Base-by-base conservation (phyloP, 1,284 basidiomycete species). In the Ganoderma lucidum region DNA sequence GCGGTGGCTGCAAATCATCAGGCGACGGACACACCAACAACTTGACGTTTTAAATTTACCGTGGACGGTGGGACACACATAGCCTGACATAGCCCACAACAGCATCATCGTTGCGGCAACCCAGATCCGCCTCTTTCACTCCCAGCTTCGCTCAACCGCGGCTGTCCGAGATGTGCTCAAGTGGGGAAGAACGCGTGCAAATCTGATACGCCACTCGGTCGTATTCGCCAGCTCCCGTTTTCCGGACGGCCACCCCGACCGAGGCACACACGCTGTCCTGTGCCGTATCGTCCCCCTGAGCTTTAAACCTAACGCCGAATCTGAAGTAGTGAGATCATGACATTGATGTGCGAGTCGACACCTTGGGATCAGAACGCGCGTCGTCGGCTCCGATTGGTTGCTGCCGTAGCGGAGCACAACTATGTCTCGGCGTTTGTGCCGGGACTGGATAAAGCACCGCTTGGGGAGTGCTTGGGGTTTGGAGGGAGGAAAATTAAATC, bases 1-100 rank as follows among this genome's bases (percentile, higher is more conserved):
- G 35, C 39, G 17, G 17, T 39, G 62, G 17, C 63, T 58, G 63
- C 63, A 32, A 64, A 56, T 56, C 39, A 53, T 62, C 53, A 56
- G 32, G 35, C 19, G 30, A 15, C 30, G 10, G 42, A 51, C 23
- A 64, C 55, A 64, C n/a, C 39, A 39, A 6, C 37, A 39, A 45
- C 42, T 28, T 39, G 23, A 28, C 41, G 41, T 44, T 44, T 39
- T 39, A 39, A 59, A 59, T 59, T 59, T 39, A 59, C 30, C 55
- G 55, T 35, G 55, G 17, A 17, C 19, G 28, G n/a, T 23, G 56
- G 56, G 32, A 23, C 10, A 4, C 23, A 23, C 23, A 23, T 23
- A 23, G 23, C 23, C 23, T 23, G 23, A 63, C 62, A 63, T 63
- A 45, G 62, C 62, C 32, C 28, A 51, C 32, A 37, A 63, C 62